Percentiles rank a stretch among this genome's conserved stretches.
phyloP scores from a whole-genome alignment of 1,139 yeast genomes.

The Dujonia santamariae region DNA sequence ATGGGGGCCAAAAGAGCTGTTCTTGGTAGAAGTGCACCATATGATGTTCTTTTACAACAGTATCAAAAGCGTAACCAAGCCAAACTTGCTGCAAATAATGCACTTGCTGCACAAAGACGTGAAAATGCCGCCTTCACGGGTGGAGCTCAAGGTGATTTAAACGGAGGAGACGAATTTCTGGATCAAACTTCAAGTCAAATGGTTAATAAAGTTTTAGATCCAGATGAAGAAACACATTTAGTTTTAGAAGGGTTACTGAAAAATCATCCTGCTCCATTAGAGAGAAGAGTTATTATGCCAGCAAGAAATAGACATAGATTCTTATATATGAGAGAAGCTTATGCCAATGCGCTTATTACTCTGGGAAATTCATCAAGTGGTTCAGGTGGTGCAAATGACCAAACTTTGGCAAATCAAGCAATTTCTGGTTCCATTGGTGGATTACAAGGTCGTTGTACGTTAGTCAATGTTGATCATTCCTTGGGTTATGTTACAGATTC shows the following conservation, averaged over 20 bases:
- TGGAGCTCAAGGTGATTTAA: constrained; percentile 15
- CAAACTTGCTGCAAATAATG: constrained; percentile 78
- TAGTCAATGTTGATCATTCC: constrained; percentile 57
- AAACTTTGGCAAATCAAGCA: constrained; percentile 49
- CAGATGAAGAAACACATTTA: constrained; percentile 92
- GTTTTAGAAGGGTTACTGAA: constrained; percentile 89
- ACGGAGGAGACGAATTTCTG: constrained; percentile 1
- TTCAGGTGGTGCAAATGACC: constrained; percentile 24
- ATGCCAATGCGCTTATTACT: constrained; percentile 56
- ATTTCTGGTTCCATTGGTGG: constrained; percentile 64
- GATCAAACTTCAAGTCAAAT: constrained; percentile 7
- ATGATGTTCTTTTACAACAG: constrained; percentile 81
- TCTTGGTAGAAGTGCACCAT: constrained; percentile 87
- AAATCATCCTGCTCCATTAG: constrained; percentile 79
- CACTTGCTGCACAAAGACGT: constrained; percentile 55
- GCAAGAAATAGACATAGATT: constrained; percentile 67
- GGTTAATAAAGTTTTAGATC: constrained; percentile 41
- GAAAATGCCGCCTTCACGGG: constrained; percentile 45
- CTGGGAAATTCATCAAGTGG: constrained; percentile 16
- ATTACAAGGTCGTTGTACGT: constrained; percentile 72
- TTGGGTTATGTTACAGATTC: constrained; percentile 10
- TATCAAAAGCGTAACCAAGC: constrained; percentile 93
- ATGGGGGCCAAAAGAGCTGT: constrained; percentile 98
- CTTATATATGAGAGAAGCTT: constrained; percentile 79
- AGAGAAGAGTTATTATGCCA: constrained; percentile 70